phyloP scores from a whole-genome alignment of 2,329 filamentous ascomycete genomes.

The Pseudogymnoascus sp. region DNA sequence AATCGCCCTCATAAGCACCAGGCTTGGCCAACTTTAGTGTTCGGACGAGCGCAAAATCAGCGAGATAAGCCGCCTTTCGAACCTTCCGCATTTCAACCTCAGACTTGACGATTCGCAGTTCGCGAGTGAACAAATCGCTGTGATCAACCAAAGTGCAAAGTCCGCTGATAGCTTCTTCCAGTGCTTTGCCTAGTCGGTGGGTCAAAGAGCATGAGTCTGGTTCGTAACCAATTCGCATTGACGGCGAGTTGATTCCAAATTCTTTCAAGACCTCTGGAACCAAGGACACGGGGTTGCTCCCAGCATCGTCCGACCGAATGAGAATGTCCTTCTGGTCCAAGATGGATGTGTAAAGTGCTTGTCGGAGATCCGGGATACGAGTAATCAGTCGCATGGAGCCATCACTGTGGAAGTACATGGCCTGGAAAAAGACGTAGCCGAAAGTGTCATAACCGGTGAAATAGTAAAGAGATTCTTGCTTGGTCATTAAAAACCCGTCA shows the following conservation, averaged over 20 bases:
- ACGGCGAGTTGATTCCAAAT: slow-evolving; percentile 24
- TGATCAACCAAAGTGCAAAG: slow-evolving; percentile 25
- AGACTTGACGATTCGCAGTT: slow-evolving; percentile 28
- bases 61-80: slow-evolving; percentile 29
- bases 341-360: slow-evolving; percentile 28
- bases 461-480: slow-evolving; percentile 28
- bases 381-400: slow-evolving; percentile 28
- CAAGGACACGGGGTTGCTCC: slow-evolving; percentile 25
- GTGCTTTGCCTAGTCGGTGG: slow-evolving; percentile 26
- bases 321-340: slow-evolving; percentile 14
- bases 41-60: slow-evolving; percentile 28
- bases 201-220: slow-evolving; percentile 31
- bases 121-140: slow-evolving; percentile 25
- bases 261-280: slow-evolving; percentile 24
- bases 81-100: slow-evolving; percentile 25
- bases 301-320: slow-evolving; percentile 23
- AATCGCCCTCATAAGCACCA: slow-evolving; percentile 29
- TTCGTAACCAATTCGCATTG: slow-evolving; percentile 27
- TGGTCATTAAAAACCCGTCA: slow-evolving; percentile 29
- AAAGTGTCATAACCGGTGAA: slow-evolving; percentile 29
- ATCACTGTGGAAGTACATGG: slow-evolving; percentile 30
- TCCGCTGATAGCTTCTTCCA: slow-evolving; percentile 28
- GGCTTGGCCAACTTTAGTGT: slow-evolving; percentile 29
- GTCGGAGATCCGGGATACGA: slow-evolving; percentile 25
- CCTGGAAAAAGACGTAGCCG: slow-evolving; percentile 31